Percentiles rank a stretch among this genome's conserved stretches.
phyloP scores from a whole-genome alignment of 2,329 filamentous ascomycete species.

The Microsporum ferrugineum region DNA sequence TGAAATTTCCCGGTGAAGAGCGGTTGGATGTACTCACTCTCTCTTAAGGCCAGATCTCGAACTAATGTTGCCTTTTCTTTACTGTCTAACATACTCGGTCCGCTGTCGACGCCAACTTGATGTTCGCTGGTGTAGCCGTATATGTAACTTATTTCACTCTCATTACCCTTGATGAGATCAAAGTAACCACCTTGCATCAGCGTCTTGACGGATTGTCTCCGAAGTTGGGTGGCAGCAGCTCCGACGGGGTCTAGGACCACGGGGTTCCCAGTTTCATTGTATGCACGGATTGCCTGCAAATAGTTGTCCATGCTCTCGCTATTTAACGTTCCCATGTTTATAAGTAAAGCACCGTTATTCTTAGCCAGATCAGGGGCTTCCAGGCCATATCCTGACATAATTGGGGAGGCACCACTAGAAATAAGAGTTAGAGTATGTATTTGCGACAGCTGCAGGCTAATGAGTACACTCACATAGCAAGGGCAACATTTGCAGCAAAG shows the following conservation, averaged over 20 bases:
- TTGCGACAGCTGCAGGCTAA: background rate
- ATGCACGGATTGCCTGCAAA: constrained; percentile 60
- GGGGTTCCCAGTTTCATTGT: constrained; percentile 65
- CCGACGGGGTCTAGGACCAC: constrained; percentile 85
- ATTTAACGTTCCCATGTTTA: constrained; percentile 92
- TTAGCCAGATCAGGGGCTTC: constrained; percentile 72
- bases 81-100: constrained; percentile 42
- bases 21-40: constrained; percentile 34
- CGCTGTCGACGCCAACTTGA: constrained; percentile 79
- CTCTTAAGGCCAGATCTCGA: constrained; percentile 52
- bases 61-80: constrained; percentile 53
- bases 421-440: background rate
- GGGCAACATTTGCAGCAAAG: constrained; percentile 80
- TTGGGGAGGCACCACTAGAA: constrained; percentile 63
- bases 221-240: constrained; percentile 66
- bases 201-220: constrained; percentile 57
- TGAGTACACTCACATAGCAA: constrained; percentile 46
- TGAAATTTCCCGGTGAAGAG: background rate
- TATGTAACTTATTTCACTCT: constrained; percentile 70
- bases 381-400: constrained; percentile 80
- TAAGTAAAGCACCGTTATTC: constrained; percentile 65
- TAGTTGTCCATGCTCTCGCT: constrained; percentile 63
- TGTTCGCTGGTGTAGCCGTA: constrained; percentile 46
- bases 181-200: constrained; percentile 67
- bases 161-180: constrained; percentile 87